Conservation (phyloP, 495 filamentous ascomycete genomes). For the Aspergillus coremiiformis region DNA sequence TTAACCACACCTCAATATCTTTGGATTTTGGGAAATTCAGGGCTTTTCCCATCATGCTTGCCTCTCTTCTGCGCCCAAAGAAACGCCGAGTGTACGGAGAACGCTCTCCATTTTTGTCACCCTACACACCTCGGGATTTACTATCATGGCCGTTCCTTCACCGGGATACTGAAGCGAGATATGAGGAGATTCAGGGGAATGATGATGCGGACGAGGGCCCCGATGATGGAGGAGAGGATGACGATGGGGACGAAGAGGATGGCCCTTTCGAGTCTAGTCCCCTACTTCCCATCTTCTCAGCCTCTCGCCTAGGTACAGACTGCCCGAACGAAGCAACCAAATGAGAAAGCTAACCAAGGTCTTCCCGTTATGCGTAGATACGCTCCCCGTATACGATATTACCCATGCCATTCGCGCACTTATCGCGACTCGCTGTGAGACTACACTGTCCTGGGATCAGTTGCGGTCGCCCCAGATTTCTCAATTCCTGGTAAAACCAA, state of each 20-base stretch:
- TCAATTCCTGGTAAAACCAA: constrained; percentile 88
- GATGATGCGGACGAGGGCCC: constrained; percentile 32
- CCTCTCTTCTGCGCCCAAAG: constrained; percentile 42
- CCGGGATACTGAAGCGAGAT: constrained; percentile 23
- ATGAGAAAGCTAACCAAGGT: not conserved
- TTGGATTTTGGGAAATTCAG: not conserved
- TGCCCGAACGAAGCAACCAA: not conserved
- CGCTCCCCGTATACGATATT: constrained; percentile 79
- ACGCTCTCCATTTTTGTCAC: constrained; percentile 44
- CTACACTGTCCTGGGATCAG: constrained; percentile 91
- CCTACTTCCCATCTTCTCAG: constrained; percentile 77
- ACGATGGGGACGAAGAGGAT: constrained; percentile 47
- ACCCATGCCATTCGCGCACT: constrained; percentile 82
- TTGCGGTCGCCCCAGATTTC: constrained; percentile 89
- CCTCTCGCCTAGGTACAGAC: constrained; percentile 62
- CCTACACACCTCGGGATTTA: constrained; percentile 27
- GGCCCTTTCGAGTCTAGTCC: constrained; percentile 49
- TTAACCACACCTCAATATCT: not conserved
- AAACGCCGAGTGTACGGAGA: constrained; percentile 30
- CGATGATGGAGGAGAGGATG: constrained; percentile 32
- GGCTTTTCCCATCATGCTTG: constrained; percentile 29
- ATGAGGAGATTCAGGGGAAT: constrained; percentile 27
- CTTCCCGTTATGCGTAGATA: constrained; percentile 37
- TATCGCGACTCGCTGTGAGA: constrained; percentile 76
- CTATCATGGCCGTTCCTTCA: constrained; percentile 28